A percentile compares a stretch with the other conserved stretches of the same genome.
Evolutionary conservation across 2,329 filamentous ascomycete species (phyloP).

Genomic region (Daldinia sp.): DNA sequence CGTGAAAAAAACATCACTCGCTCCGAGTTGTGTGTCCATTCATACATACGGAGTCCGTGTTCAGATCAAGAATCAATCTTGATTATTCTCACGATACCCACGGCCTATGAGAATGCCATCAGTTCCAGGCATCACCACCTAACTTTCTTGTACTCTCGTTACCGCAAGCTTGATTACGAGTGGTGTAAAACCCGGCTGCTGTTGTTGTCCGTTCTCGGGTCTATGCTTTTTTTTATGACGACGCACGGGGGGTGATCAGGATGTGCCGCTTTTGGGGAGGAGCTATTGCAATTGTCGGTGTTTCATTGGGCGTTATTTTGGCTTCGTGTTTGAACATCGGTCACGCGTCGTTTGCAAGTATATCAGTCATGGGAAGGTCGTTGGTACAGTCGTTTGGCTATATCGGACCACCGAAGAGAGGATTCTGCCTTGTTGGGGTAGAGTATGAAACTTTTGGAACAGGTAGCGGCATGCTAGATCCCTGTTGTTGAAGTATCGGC

Average conservation of each 20-base stretch:
- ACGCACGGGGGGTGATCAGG: constrained; percentile 26
- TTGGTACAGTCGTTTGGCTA: constrained; percentile 6
- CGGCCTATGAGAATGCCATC: constrained; percentile 32
- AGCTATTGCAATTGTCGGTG: constrained; percentile 40
- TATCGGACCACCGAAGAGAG: constrained; percentile 3
- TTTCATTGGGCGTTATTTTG: constrained; percentile 44
- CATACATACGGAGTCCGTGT: constrained; percentile 15
- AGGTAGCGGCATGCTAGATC: constrained; percentile 30
- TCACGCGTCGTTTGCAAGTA: constrained; percentile 24
- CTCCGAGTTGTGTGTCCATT: neutral
- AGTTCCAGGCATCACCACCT: constrained; percentile 31
- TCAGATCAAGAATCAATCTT: constrained; percentile 26
- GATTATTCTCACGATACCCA: constrained; percentile 40
- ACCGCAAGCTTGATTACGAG: constrained; percentile 35
- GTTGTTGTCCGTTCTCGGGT: constrained; percentile 37
- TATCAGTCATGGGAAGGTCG: constrained; percentile 14
- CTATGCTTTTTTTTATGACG: constrained; percentile 40
- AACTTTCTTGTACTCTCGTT: constrained; percentile 38
- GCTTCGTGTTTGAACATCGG: constrained; percentile 28
- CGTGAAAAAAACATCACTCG: neutral
- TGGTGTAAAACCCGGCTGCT: constrained; percentile 36
- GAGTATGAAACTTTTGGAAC: constrained; percentile 19
- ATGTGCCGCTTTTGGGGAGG: constrained; percentile 33
- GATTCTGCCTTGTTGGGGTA: constrained; percentile 4
- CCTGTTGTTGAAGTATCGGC: constrained; percentile 12